Evolutionary conservation across 129 eudicot genomes (phyloP), one percentile per base, ranked within the genome.

Genomic region (Chrysanthemum lavandulifolium): DNA sequence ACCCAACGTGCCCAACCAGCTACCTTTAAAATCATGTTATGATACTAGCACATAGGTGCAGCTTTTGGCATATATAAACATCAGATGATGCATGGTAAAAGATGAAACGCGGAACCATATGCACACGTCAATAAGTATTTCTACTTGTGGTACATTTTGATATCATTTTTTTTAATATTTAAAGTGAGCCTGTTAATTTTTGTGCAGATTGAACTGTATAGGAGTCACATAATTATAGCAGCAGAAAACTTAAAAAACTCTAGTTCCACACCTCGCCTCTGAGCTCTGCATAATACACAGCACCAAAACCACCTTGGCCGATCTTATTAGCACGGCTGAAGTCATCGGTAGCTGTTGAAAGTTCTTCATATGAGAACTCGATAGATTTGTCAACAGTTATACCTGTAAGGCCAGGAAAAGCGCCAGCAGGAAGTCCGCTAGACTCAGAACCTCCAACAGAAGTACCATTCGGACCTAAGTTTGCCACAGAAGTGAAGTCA

Each of bases 241-340:
- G 52, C 49, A 36, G 21, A 68, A 18, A 49, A 12, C 4, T 45
- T 64, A 60, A 51, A 65, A 68, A 70, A 54, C 54, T 18, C 16
- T 72, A 27, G 29, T 50, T 61, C 73, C 97, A 76, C 71, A 95
- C 99, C 97, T 95, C 96, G 82, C 99, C 99, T 84, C 97, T 84
- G 74, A 95, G 89, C 80, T 95, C 99, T 59, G 91, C 99, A 75
- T 95, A 95, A 76, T 84, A 95, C 82, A 95, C 99, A 61, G 97
- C 88, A 36, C 99, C 99, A 76, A 95, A 95, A 29, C 99, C 99
- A 81, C 99, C 99, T 86, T 90, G 85, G 61, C 97, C 99, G 69
- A 95, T 95, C 86, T 95, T 90, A 76, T 78, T 83, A 56, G 94
- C 84, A 49, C 91, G 68, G 79, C 89, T 95, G 92, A 95, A 95